phyloP scores from a whole-genome alignment of 176 grass and related monocot genomes.

The Aegilops bicornis region DNA sequence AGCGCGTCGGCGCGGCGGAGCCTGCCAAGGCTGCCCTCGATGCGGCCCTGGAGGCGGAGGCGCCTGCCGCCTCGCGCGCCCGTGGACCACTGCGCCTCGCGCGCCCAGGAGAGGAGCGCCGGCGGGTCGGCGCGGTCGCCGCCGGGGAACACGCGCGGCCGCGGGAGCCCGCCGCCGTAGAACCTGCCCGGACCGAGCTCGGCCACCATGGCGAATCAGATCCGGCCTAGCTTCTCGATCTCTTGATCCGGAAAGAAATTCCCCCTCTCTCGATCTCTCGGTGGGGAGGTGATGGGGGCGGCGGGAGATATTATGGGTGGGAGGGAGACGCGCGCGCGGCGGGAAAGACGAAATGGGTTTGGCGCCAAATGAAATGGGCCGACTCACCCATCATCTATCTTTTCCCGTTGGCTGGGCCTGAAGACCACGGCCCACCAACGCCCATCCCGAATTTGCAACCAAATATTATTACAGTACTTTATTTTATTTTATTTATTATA shows the following conservation, averaged over 20 bases:
- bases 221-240: too few species aligned
- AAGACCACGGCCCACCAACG: too few species aligned
- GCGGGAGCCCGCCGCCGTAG: constrained; percentile 75
- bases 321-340: too few species aligned
- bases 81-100: constrained; percentile 93
- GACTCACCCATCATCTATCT: too few species aligned
- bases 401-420: too few species aligned
- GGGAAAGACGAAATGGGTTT: too few species aligned
- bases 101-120: constrained; percentile 60
- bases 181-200: constrained; percentile 64
- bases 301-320: too few species aligned
- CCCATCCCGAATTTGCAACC: too few species aligned
- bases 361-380: too few species aligned
- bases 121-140: constrained; percentile 70
- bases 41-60: constrained; percentile 79
- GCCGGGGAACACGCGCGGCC: constrained; percentile 63
- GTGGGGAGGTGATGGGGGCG: too few species aligned
- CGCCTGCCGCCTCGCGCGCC: constrained; percentile 61
- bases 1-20: constrained; percentile 53
- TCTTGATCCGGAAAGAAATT: not conserved
- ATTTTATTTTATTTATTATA: too few species aligned
- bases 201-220: constrained; percentile 58
- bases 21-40: constrained; percentile 86
- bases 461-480: too few species aligned
- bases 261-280: not conserved